Evolutionary conservation across 805 yeast genomes (phyloP).

Genomic region (Tetrapisispora arboricola): DNA sequence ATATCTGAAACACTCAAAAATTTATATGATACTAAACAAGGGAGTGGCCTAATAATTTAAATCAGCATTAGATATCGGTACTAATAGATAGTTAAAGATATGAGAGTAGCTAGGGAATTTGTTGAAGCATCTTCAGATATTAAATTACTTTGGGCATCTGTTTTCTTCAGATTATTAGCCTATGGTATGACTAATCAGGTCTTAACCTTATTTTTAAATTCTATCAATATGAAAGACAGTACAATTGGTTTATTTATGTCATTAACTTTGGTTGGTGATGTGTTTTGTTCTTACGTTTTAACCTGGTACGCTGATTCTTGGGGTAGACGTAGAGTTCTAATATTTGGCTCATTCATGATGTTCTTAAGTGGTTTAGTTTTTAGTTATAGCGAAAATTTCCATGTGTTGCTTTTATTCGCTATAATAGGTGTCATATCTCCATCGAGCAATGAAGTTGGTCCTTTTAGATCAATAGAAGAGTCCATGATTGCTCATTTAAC

Average conservation of each 20-base stretch:
- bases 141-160: slow-evolving; percentile 54
- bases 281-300: slow-evolving; percentile 52
- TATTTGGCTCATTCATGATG: slow-evolving; percentile 60
- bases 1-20: no score
- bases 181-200: slow-evolving; percentile 77
- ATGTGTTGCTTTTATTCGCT: slow-evolving; percentile 56
- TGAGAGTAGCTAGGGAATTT: slow-evolving; percentile 20
- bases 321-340: slow-evolving; percentile 59
- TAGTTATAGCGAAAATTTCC: slow-evolving; percentile 43
- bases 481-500: slow-evolving; percentile 74
- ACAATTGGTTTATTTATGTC: slow-evolving; percentile 75
- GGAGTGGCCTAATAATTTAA: no score
- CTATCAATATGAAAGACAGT: slow-evolving; percentile 43
- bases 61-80: neutral
- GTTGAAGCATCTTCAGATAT: slow-evolving; percentile 42
- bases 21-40: no score
- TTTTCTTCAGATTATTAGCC: slow-evolving; percentile 59
- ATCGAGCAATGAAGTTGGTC: slow-evolving; percentile 85
- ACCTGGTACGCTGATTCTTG: slow-evolving; percentile 69
- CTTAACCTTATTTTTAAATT: slow-evolving; percentile 53
- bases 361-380: slow-evolving; percentile 54
- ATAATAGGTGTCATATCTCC: slow-evolving; percentile 81
- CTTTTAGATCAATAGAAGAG: slow-evolving; percentile 79
- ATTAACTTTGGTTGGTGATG: slow-evolving; percentile 70
- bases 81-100: neutral